phyloP scores from a whole-genome alignment of 2,329 filamentous ascomycete species.

The Pseudogymnoascus sp. region DNA sequence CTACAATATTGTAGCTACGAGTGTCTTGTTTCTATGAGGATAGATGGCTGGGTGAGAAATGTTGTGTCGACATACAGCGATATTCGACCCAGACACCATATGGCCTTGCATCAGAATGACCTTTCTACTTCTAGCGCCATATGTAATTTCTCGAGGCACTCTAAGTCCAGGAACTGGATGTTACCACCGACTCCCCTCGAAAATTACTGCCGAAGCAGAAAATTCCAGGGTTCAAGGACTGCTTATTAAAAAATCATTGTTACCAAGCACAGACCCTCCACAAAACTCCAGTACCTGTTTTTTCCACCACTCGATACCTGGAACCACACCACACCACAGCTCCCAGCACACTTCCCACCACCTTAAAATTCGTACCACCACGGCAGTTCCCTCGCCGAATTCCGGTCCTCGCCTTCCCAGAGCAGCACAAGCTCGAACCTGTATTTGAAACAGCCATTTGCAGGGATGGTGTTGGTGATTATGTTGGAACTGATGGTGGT shows the following conservation, averaged over 20 bases:
- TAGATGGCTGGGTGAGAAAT: background rate
- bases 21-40: background rate
- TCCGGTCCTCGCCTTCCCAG: background rate
- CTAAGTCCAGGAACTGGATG: too few species aligned
- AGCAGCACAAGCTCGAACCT: background rate
- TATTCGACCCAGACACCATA: background rate
- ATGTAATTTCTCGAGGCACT: too few species aligned
- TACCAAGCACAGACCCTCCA: background rate
- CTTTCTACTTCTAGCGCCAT: too few species aligned
- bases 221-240: background rate
- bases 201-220: too few species aligned
- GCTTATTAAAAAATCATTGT: background rate
- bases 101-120: slow-evolving; percentile 34
- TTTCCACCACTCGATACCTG: background rate
- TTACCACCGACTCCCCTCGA: too few species aligned
- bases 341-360: background rate
- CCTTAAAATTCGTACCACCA: background rate
- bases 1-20: background rate
- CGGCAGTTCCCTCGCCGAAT: background rate
- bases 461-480: background rate
- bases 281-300: background rate
- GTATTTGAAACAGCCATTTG: background rate
- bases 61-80: background rate
- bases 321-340: background rate
- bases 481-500: too few species aligned